phyloP scores from a whole-genome alignment of 2,329 filamentous ascomycete species.

The Dissoconium aciculare region DNA sequence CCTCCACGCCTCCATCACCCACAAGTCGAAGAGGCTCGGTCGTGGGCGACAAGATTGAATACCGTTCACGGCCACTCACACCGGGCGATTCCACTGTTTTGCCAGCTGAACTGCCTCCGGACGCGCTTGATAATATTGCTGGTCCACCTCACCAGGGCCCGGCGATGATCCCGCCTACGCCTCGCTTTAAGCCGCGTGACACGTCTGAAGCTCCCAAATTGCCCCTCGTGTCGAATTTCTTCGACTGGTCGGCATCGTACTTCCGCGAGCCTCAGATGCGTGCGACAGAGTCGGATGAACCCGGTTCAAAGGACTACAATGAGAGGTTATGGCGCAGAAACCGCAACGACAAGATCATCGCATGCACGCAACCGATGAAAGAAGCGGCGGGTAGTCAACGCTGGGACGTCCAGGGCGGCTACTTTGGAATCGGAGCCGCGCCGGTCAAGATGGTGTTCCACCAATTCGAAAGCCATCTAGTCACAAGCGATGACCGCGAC shows the following conservation, averaged over 20 bases:
- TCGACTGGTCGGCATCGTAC: conserved; percentile 93
- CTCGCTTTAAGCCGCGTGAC: conserved; percentile 52
- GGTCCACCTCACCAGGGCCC: conserved; percentile 47
- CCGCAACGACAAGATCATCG: conserved; percentile 81
- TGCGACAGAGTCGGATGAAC: conserved; percentile 85
- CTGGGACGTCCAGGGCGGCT: conserved; percentile 71
- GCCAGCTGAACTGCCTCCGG: conserved; percentile 41
- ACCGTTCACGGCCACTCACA: conserved; percentile 31
- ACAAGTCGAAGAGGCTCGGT: conserved; percentile 16
- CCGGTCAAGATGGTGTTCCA: conserved; percentile 91
- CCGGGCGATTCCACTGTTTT: conserved; percentile 24
- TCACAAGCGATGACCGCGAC: conserved; percentile 84
- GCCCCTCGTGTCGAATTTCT: conserved; percentile 67
- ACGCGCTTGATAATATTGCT: conserved; percentile 49
- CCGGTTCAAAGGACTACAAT: conserved; percentile 92
- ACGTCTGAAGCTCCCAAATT: conserved; percentile 46
- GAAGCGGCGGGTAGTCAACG: conserved; percentile 68
- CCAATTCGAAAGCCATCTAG: conserved; percentile 91
- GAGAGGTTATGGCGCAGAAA: conserved; percentile 82
- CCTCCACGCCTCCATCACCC: conserved; percentile 15
- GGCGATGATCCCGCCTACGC: conserved; percentile 64
- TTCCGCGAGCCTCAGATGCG: conserved; percentile 99
- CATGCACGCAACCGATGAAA: conserved; percentile 87
- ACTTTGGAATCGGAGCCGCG: conserved; percentile 80
- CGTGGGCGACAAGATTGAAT: conserved; percentile 10